A percentile compares a stretch with the other conserved stretches of the same genome.
Evolutionary conservation across 2,329 filamentous ascomycete genomes (phyloP).

Genomic region (Madurella mycetomatis): DNA sequence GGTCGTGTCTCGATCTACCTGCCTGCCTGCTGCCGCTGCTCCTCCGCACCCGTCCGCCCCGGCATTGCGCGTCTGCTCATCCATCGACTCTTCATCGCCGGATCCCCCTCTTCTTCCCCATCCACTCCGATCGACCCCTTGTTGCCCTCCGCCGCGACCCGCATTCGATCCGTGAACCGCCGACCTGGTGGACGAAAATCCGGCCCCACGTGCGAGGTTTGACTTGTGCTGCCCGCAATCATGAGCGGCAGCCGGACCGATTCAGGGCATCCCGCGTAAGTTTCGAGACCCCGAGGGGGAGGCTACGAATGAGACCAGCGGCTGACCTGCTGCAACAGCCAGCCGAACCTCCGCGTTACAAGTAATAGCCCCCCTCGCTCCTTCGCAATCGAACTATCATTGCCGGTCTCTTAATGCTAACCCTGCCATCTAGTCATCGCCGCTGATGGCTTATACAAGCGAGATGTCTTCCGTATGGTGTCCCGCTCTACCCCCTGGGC

Average conservation of each 20-base stretch:
- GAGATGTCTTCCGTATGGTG: slow-evolving; percentile 93
- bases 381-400: slow-evolving; percentile 14
- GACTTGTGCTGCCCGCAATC: slow-evolving; percentile 27
- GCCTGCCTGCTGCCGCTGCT: neutral
- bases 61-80: slow-evolving; percentile 6
- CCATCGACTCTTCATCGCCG: slow-evolving; percentile 31
- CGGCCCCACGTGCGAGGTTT: slow-evolving; percentile 14
- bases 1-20: slow-evolving; percentile 10
- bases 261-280: slow-evolving; percentile 60
- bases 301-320: slow-evolving; percentile 18
- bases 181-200: slow-evolving; percentile 16
- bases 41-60: neutral
- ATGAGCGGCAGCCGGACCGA: slow-evolving; percentile 51
- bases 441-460: slow-evolving; percentile 96
- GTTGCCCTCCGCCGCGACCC: slow-evolving; percentile 1
- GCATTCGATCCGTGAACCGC: slow-evolving; percentile 26
- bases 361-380: slow-evolving; percentile 55
- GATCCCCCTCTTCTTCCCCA: slow-evolving; percentile 51
- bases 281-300: slow-evolving; percentile 24
- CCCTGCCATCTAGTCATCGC: slow-evolving; percentile 73
- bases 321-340: slow-evolving; percentile 43
- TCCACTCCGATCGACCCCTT: neutral
- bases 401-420: slow-evolving; percentile 13
- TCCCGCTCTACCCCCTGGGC: neutral
- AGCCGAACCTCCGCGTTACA: slow-evolving; percentile 86